Evolutionary conservation across 2,329 filamentous ascomycete genomes (phyloP).

Genomic region (Akanthomyces dipterigenus): DNA sequence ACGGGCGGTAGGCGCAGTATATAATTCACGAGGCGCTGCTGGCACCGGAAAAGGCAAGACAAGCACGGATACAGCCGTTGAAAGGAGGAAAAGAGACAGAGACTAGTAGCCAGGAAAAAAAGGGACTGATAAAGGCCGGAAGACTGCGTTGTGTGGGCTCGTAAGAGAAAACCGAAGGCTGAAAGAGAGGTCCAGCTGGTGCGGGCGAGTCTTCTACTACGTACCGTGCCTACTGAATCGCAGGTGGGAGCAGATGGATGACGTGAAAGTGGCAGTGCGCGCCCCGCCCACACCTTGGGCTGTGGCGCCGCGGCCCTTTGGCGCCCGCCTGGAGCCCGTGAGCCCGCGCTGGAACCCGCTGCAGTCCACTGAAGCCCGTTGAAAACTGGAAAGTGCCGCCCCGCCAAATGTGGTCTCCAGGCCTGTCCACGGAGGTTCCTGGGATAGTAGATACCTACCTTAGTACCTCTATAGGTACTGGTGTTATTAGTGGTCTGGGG

Average conservation of each 20-base stretch:
- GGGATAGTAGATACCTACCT: no score
- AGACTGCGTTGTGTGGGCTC: neutral
- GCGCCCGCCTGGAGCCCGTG: neutral
- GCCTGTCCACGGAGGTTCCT: neutral
- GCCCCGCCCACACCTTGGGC: neutral
- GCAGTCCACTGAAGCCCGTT: neutral
- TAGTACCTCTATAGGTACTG: no score
- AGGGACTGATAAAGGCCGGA: neutral
- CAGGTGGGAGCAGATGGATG: neutral
- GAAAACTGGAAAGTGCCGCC: constrained; percentile 10
- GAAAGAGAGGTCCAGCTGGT: neutral
- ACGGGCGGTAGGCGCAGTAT: neutral
- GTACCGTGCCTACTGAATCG: no score
- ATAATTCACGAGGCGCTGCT: neutral
- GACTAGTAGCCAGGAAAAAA: neutral
- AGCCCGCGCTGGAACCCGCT: neutral
- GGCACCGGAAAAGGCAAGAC: neutral
- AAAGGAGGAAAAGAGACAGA: neutral
- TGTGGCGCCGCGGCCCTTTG: constrained; percentile 5
- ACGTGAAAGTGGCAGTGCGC: constrained; percentile 10
- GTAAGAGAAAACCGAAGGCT: neutral
- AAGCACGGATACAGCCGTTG: neutral
- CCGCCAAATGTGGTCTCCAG: neutral
- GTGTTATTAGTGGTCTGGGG: neutral
- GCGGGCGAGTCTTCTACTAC: neutral